Percentiles rank a stretch among this genome's conserved stretches.
These are phyloP conservation scores for Xylariaceae sp. DNA, from an alignment of 2,329 filamentous ascomycete species.

Conservation along the genomic window DNA sequence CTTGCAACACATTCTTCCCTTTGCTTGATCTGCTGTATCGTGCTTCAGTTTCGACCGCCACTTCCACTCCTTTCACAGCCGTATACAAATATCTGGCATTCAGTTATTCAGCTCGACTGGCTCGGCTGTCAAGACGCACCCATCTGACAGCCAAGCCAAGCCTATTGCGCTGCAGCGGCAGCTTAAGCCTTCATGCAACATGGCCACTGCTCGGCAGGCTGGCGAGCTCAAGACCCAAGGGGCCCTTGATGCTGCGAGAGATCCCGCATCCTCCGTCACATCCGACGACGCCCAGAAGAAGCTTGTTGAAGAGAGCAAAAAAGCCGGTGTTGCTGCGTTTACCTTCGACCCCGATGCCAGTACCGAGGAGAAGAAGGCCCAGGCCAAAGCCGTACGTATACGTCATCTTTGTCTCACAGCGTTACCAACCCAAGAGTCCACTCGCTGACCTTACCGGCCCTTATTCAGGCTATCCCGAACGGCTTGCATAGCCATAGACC, in stretches of 20 bases:
- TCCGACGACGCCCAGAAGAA: conserved; percentile 68
- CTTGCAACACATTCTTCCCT: too few relatives aligned
- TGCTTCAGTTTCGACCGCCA: too few relatives aligned
- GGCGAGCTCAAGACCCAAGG: conserved; percentile 78
- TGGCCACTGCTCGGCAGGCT: conserved; percentile 35
- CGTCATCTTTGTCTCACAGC: conserved; percentile 6
- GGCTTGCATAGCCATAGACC: conserved; percentile 59
- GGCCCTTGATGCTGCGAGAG: conserved; percentile 69
- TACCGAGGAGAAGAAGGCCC: conserved; percentile 77
- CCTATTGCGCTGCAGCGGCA: conserved; percentile 26
- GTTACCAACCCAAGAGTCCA: too few relatives aligned
- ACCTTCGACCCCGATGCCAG: conserved; percentile 84
- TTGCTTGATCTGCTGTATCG: too few relatives aligned
- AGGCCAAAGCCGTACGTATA: conserved; percentile 67
- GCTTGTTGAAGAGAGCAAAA: conserved; percentile 72
- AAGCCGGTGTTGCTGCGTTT: conserved; percentile 75
- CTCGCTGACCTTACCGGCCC: conserved; percentile 3
- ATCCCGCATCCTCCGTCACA: conserved; percentile 64
- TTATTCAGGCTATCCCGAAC: conserved; percentile 55
- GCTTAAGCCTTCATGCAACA: conserved; percentile 20
- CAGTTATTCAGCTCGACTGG: too few relatives aligned
- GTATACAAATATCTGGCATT: too few relatives aligned
- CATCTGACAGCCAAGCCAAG: conserved; percentile 6
- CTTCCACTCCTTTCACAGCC: too few relatives aligned
- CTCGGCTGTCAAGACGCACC: too few relatives aligned